These are phyloP conservation scores for Funneliformis caledonium DNA, from an alignment of 371 early-diverging fungal species.

Conservation along the genomic window DNA sequence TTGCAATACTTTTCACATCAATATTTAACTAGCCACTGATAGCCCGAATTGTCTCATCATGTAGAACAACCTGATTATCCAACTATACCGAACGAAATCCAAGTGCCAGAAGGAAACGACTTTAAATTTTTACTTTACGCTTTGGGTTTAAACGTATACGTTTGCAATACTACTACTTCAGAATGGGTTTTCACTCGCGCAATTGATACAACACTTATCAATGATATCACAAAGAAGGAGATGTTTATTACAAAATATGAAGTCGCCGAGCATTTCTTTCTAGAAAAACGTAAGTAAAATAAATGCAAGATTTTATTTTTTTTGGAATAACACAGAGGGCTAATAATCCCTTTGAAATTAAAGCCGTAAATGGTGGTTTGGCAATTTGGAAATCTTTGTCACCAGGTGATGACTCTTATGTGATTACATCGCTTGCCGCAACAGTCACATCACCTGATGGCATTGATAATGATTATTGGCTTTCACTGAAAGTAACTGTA, in stretches of 20 bases:
- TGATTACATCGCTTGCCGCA: background rate
- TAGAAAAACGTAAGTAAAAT: too few relatives aligned
- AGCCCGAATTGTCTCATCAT: background rate
- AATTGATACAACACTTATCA: too few relatives aligned
- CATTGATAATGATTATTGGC: background rate
- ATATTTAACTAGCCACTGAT: too few relatives aligned
- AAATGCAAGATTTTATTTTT: too few relatives aligned
- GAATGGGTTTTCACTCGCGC: too few relatives aligned
- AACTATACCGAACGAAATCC: background rate
- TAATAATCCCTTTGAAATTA: background rate
- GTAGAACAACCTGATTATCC: background rate
- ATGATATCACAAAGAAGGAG: too few relatives aligned
- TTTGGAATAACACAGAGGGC: too few relatives aligned
- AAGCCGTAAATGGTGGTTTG: background rate
- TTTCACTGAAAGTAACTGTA: background rate
- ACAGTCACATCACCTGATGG: background rate
- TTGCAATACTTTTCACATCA: too few relatives aligned
- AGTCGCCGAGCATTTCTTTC: too few relatives aligned
- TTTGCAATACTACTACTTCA: background rate
- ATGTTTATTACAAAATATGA: too few relatives aligned
- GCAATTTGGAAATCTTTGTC: background rate
- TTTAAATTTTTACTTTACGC: conserved; percentile 13
- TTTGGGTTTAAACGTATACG: background rate
- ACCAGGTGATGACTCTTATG: background rate
- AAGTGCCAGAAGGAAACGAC: background rate